These are phyloP conservation scores for Myxozyma geophila DNA, from an alignment of 805 yeast genomes.

Conservation along the genomic window DNA sequence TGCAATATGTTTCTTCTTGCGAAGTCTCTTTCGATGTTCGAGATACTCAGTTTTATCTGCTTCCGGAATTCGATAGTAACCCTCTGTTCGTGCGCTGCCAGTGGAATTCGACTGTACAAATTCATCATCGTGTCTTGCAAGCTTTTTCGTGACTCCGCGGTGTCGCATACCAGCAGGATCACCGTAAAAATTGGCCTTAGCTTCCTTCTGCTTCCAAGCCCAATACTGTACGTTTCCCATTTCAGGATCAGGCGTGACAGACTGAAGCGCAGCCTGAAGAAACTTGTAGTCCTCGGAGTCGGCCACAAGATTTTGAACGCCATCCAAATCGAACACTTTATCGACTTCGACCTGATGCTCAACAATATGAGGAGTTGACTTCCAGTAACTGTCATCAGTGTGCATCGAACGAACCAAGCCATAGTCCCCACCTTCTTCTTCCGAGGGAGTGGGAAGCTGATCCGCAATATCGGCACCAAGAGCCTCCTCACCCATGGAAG, in stretches of 20 bases:
- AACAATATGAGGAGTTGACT: slow-evolving; percentile 19
- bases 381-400: slow-evolving; percentile 28
- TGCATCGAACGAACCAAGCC: neutral
- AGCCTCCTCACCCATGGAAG: slow-evolving; percentile 1
- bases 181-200: slow-evolving; percentile 30
- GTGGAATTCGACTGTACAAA: slow-evolving; percentile 51
- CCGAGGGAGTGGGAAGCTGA: slow-evolving; percentile 29
- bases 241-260: slow-evolving; percentile 37
- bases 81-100: slow-evolving; percentile 73
- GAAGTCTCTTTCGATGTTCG: slow-evolving; percentile 68
- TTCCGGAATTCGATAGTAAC: slow-evolving; percentile 74
- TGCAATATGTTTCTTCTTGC: slow-evolving; percentile 56
- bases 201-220: slow-evolving; percentile 65
- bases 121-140: slow-evolving; percentile 42
- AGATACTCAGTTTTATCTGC: slow-evolving; percentile 72
- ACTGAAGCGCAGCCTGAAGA: slow-evolving; percentile 53
- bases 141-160: slow-evolving; percentile 22
- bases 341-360: slow-evolving; percentile 47
- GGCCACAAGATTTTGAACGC: slow-evolving; percentile 59
- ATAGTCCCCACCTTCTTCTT: slow-evolving; percentile 18
- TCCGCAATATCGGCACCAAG: neutral
- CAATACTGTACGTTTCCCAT: slow-evolving; percentile 55
- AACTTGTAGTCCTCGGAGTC: slow-evolving; percentile 76
- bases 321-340: slow-evolving; percentile 50
- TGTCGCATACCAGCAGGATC: slow-evolving; percentile 9